Evolutionary conservation across 441 rosid species (phyloP).

Genomic region (Bruguiera hainesii): DNA sequence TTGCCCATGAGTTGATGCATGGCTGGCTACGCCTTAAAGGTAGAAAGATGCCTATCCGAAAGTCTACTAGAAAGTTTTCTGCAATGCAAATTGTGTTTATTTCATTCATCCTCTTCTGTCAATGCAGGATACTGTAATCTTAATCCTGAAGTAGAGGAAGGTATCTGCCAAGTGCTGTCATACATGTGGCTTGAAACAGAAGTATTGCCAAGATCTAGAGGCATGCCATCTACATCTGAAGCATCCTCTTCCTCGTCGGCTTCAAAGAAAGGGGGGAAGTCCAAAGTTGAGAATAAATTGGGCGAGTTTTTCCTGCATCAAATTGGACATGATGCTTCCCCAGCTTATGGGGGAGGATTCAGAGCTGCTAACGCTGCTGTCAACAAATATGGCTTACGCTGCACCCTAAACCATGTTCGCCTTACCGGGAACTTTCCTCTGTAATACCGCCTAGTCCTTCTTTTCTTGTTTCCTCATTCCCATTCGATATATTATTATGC

Average conservation of each 20-base stretch:
- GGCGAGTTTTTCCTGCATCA: conserved; percentile 88
- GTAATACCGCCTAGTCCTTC: conserved; percentile 30
- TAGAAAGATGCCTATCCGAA: conserved; percentile 15
- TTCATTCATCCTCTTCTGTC: neutral
- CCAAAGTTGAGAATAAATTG: conserved; percentile 67
- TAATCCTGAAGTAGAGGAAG: conserved; percentile 87
- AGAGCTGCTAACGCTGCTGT: conserved; percentile 83
- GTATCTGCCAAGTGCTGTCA: conserved; percentile 87
- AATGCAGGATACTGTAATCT: conserved; percentile 71
- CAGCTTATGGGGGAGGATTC: conserved; percentile 85
- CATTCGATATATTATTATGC: conserved; percentile 2
- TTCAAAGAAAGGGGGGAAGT: conserved; percentile 70
- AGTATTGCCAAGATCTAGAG: conserved; percentile 54
- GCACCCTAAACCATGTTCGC: conserved; percentile 69
- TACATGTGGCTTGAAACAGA: conserved; percentile 95
- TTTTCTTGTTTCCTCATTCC: neutral
- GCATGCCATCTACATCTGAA: conserved; percentile 49
- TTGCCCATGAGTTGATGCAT: conserved; percentile 89
- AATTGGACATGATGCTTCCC: conserved; percentile 80
- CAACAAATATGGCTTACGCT: conserved; percentile 63
- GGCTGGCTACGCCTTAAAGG: conserved; percentile 95
- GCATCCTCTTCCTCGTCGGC: conserved; percentile 37
- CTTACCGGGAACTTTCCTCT: conserved; percentile 63
- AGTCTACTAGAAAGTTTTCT: neutral
- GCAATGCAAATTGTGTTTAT: conserved; percentile 3